phyloP scores from a whole-genome alignment of 148 eudicot species.

The Camellia lanceoleosa region DNA sequence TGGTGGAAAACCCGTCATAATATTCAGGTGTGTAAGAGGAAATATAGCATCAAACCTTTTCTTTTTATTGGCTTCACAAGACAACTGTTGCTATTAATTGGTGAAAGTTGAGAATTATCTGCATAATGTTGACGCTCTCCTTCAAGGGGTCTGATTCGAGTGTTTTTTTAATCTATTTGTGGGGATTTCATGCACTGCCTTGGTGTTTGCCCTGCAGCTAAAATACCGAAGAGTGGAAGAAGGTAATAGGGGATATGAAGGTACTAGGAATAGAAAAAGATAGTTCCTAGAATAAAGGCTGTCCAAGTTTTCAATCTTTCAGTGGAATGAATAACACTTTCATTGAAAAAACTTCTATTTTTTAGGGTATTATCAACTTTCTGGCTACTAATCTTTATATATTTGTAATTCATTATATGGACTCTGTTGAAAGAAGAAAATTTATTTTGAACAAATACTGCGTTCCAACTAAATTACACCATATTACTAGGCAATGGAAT shows the following conservation, averaged over 20 bases:
- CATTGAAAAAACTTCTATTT: not conserved
- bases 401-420: not conserved
- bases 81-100: not conserved
- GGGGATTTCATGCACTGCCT: not conserved
- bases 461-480: not conserved
- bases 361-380: not conserved
- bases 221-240: not conserved
- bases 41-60: not conserved
- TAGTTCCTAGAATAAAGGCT: not conserved
- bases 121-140: not conserved
- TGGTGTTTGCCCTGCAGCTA: too few species aligned
- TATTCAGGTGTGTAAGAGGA: not conserved
- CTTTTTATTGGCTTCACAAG: not conserved
- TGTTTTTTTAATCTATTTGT: too few species aligned
- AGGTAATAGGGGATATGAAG: not conserved
- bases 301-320: not conserved
- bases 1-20: not conserved
- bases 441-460: not conserved
- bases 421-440: not conserved
- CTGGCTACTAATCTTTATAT: not conserved
- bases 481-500: not conserved
- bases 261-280: not conserved
- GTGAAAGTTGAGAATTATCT: not conserved
- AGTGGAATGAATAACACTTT: not conserved
- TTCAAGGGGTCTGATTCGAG: too few species aligned